Percentiles rank a stretch among this genome's conserved stretches.
Evolutionary conservation across 2,329 filamentous ascomycete species (phyloP).

Genomic region (Aspergillus pseudoglaucus): DNA sequence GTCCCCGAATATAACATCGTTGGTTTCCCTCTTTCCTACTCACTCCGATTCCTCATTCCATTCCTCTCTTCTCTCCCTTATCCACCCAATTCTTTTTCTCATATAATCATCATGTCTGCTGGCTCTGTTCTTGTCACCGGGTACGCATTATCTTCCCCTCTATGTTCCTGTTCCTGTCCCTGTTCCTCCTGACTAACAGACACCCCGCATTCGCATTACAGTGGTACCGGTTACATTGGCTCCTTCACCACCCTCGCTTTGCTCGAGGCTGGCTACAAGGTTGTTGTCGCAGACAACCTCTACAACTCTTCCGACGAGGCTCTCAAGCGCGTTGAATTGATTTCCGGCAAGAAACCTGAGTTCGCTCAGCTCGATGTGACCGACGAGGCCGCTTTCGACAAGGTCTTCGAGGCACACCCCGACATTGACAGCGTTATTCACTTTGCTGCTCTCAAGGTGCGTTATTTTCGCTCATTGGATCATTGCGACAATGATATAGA

Average conservation of each 20-base stretch:
- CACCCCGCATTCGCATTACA: conserved; percentile 35
- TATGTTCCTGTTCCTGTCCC: conserved; percentile 3
- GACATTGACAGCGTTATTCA: conserved; percentile 98
- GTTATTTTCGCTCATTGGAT: conserved; percentile 2
- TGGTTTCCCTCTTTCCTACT: conserved; percentile 3
- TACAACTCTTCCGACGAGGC: conserved; percentile 94
- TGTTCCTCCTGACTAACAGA: conserved; percentile 7
- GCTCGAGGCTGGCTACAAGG: conserved; percentile 89
- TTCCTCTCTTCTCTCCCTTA: conserved; percentile 1
- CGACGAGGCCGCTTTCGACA: conserved; percentile 73
- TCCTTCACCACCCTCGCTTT: conserved; percentile 92
- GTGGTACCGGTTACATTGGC: conserved; percentile 98
- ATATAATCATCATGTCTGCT: conserved; percentile 56
- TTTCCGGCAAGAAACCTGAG: conserved; percentile 76
- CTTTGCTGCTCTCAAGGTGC: conserved; percentile 92
- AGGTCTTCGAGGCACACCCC: conserved; percentile 80
- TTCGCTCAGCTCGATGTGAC: conserved; percentile 88
- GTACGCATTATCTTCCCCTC: conserved; percentile 42
- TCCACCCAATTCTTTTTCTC: conserved; percentile 1
- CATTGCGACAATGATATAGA: background rate
- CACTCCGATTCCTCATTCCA: background rate
- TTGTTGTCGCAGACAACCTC: conserved; percentile 91
- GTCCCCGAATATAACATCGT: background rate
- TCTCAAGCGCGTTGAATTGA: conserved; percentile 89
- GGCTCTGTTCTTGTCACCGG: conserved; percentile 89